Base-by-base conservation (phyloP, 495 filamentous ascomycete species). In the Podospora tetraspora region DNA sequence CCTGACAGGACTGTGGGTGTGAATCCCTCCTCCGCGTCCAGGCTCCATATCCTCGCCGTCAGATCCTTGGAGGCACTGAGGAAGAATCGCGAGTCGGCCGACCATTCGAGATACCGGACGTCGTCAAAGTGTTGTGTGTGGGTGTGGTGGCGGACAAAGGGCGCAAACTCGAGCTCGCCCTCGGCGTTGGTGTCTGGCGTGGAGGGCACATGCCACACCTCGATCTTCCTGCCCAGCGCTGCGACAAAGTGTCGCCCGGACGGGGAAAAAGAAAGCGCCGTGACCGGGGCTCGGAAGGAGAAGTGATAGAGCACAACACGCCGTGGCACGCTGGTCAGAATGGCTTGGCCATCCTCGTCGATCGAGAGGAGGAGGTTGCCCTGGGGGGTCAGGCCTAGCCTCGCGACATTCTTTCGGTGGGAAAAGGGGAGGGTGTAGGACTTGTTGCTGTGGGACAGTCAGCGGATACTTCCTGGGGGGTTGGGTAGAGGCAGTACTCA, bases 171-270 rank as follows among this genome's bases (percentile, higher is more conserved):
- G 68, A 97, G 82, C 65, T 93, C 93, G 67, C 93, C 95, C 72
- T 91, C 88, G 62, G 84, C 83, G 59, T 86, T 87, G 13, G 88
- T 84, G 64, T 92, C 92, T 8, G 92, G 92, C 2, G 90, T 93
- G 22, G 90, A 92, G 8, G 95, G 96, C 23, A 96, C 96, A 71
- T 96, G 91, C 95, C 95, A 99, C 59, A 97, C 87, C 80, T 99
- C 93, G 68, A 96, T 86, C 66, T 91, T 89, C 69, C 94, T 84
- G 13, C 92, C 93, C 27, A 95, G 79, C 59, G 89, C 94, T 21
- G 92, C 93, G 37, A 89, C 94, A 74, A 99, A 97, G 75, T 96
- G 87, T 22, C 88, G 89, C 25, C 95, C 95, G 3, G 93, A 94
- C 3, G 93, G 93, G 23, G 96, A 95, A 76, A 99, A 98, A 19